Percentiles rank a stretch among this genome's conserved stretches.
Conservation (phyloP, 176 grass and related monocot genomes). For the Carex littledalei region DNA sequence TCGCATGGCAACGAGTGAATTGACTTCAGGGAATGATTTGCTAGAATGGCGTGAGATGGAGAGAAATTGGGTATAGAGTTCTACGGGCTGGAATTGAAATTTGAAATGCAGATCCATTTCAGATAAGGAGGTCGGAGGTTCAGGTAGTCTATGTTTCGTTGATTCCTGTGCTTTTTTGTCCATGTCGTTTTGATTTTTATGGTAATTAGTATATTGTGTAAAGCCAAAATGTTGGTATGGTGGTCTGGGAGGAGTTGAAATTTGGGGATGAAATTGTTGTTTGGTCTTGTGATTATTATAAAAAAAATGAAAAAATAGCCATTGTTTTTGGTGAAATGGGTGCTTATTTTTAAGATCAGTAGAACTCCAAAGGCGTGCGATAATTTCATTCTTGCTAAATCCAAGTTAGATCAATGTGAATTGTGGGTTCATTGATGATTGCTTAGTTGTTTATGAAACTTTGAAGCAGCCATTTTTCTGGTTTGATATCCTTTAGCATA, state of each 20-base stretch:
- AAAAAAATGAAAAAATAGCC: not conserved
- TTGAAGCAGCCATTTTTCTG: not conserved
- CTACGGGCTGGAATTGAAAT: constrained; percentile 1
- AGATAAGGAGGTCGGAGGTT: not conserved
- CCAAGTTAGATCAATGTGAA: not conserved
- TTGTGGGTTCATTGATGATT: not conserved
- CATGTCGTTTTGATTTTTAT: not conserved
- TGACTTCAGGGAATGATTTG: not conserved
- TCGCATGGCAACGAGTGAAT: constrained; percentile 40
- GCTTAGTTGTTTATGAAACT: not conserved
- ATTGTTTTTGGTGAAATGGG: constrained; percentile 1
- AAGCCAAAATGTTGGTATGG: constrained; percentile 7
- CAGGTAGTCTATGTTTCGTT: constrained; percentile 20
- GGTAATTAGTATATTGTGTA: constrained; percentile 15
- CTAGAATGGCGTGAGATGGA: not conserved
- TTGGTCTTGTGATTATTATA: constrained; percentile 19
- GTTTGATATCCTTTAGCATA: not conserved
- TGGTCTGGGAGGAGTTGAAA: not conserved
- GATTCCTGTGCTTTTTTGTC: constrained; percentile 6
- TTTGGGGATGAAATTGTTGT: not conserved
- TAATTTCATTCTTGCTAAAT: constrained; percentile 11
- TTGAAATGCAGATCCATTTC: not conserved
- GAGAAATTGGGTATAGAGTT: constrained; percentile 1
- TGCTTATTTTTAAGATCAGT: constrained; percentile 1
- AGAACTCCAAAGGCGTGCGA: not conserved